These are phyloP conservation scores for Aureobasidium sp. DNA, from an alignment of 2,329 filamentous ascomycete species.

Conservation along the genomic window DNA sequence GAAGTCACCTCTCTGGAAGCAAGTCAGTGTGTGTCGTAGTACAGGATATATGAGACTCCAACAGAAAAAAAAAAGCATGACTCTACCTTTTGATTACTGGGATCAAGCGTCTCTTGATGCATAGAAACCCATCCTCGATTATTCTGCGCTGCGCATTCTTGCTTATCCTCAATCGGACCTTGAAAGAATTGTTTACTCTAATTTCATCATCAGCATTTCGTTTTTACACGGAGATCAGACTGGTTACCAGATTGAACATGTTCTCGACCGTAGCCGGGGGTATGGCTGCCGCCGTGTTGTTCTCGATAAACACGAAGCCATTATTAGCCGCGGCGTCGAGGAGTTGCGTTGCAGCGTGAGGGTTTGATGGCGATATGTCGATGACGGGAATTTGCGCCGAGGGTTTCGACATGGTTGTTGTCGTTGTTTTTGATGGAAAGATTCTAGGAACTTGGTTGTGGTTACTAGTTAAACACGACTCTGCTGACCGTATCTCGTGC, in stretches of 20 bases:
- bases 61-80: background rate
- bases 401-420: background rate
- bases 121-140: constrained; percentile 86
- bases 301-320: constrained; percentile 85
- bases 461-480: too few relatives aligned
- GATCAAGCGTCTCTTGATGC: constrained; percentile 82
- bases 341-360: constrained; percentile 56
- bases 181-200: constrained; percentile 53
- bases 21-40: background rate
- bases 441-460: too few relatives aligned
- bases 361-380: constrained; percentile 57
- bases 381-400: constrained; percentile 61
- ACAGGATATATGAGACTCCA: too few relatives aligned
- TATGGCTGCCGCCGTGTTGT: constrained; percentile 51
- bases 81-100: constrained; percentile 64
- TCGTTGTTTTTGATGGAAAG: too few relatives aligned
- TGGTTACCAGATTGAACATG: constrained; percentile 63
- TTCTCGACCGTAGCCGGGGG: constrained; percentile 54
- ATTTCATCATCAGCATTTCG: background rate
- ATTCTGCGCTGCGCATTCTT: constrained; percentile 57
- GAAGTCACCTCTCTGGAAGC: constrained; percentile 63
- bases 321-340: constrained; percentile 72
- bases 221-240: background rate
- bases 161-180: constrained; percentile 62
- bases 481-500: too few relatives aligned